These are phyloP conservation scores for Neospermospora avenae DNA, from an alignment of 2,329 filamentous ascomycete species.

Conservation along the genomic window DNA sequence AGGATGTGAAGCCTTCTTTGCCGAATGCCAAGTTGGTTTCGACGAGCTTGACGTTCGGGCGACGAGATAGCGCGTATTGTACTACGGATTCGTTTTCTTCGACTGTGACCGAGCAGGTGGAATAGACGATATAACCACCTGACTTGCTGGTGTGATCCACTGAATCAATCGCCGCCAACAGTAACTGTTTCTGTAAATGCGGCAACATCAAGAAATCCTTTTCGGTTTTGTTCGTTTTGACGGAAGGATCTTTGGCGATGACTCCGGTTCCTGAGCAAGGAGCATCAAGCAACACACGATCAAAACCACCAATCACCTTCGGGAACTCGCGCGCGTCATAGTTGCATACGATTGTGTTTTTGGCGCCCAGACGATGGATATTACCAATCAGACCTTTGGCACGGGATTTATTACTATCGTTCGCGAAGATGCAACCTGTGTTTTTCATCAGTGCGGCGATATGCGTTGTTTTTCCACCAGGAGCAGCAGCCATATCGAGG, in stretches of 20 bases:
- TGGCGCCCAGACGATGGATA: slow-evolving; percentile 88
- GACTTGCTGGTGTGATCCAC: slow-evolving; percentile 90
- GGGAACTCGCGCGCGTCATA: slow-evolving; percentile 95
- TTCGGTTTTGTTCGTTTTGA: slow-evolving; percentile 98
- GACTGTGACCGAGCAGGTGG: slow-evolving; percentile 89
- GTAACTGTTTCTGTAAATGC: slow-evolving; percentile 90
- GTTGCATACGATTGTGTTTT: slow-evolving; percentile 93
- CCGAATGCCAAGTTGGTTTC: slow-evolving; percentile 89
- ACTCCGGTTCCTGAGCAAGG: slow-evolving; percentile 97
- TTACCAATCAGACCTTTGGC: slow-evolving; percentile 97
- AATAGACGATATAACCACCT: slow-evolving; percentile 94
- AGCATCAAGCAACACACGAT: slow-evolving; percentile 88
- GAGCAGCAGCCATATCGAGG: slow-evolving; percentile 90
- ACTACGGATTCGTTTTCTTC: slow-evolving; percentile 95
- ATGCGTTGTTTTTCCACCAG: slow-evolving; percentile 94
- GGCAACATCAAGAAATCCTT: slow-evolving; percentile 91
- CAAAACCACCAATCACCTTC: slow-evolving; percentile 91
- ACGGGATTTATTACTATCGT: slow-evolving; percentile 91
- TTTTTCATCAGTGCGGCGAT: slow-evolving; percentile 98
- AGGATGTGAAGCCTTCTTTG: slow-evolving; percentile 86
- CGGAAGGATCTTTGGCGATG: slow-evolving; percentile 92
- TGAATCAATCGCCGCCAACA: slow-evolving; percentile 91
- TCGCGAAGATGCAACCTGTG: slow-evolving; percentile 91
- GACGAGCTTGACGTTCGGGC: slow-evolving; percentile 91
- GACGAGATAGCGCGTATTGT: slow-evolving; percentile 85